Base-by-base conservation (phyloP, 164 flowering plant species). In the Stephania yunnanensis region DNA sequence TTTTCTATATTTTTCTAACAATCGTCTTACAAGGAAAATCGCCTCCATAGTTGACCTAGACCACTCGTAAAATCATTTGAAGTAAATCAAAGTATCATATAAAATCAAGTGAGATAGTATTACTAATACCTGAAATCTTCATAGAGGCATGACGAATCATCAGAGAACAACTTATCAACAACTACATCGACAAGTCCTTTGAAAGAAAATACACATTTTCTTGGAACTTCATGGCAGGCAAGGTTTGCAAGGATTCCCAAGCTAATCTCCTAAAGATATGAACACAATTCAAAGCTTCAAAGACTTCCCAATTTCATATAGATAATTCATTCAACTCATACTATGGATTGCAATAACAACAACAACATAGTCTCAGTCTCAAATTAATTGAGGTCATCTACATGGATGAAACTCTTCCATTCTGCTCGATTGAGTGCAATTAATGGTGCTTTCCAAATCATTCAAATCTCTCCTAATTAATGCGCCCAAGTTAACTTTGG, bases 201-300 rank as follows among this genome's bases (percentile, higher is more conserved):
- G 29, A 81, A 82, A 63, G 90, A 85, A 53, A 80, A 73, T 69
- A 95, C 84, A 46, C 72, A 75, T 30, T 85, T 87, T 84, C 84
- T 84, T 11, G 87, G 88, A 75, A 73, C 86, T 81, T 92, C 91
- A 77, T 95, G 97, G 86, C 98, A 95, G 71, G 92, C 96, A 70
- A 95, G 87, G 77, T 95, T 95, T 73, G 91, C 98, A 71, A 93
- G 81, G 55, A 93, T 90, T 75, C 98, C 99, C 76, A 95, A 87
- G 87, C 87, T 82, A 77, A 95, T 95, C 83, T 93, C 99, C 98
- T 93, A 82, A n/a, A 75, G 68, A 75, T 66, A 17, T 17, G 74
- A 73, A 45, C 13, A 22, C 31, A 42, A 17, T n/a, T 25, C 58
- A 42, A 48, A 45, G 20, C 25, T 7, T 42, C 44, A 68, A 75